These are phyloP conservation scores for Dendrobium nobile DNA, from an alignment of 106 monocot genomes.

Conservation along the genomic window DNA sequence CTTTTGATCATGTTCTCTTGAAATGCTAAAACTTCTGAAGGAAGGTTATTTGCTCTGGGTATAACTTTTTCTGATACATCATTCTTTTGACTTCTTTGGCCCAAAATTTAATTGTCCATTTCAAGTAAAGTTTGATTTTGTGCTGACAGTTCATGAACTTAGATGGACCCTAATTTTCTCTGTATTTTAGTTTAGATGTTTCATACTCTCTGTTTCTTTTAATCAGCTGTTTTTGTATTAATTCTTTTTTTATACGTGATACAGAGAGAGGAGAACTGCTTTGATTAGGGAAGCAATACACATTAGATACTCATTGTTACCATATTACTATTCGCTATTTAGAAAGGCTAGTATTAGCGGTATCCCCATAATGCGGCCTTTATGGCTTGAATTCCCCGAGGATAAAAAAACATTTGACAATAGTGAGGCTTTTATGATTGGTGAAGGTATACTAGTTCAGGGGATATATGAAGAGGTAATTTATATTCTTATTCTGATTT, in stretches of 20 bases:
- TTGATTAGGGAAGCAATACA: conserved; percentile 94
- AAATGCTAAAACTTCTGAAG: too few species aligned
- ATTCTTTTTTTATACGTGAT: background rate
- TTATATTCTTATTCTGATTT: conserved; percentile 7
- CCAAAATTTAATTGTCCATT: background rate
- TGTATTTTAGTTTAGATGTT: background rate
- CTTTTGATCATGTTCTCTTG: background rate
- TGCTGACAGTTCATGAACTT: background rate
- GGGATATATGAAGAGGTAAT: conserved; percentile 82
- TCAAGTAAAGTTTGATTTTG: background rate
- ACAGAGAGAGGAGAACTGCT: conserved; percentile 78
- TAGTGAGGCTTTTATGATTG: conserved; percentile 90
- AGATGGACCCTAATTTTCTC: background rate
- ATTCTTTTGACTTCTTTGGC: background rate
- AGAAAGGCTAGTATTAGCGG: conserved; percentile 78
- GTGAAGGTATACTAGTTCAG: conserved; percentile 73
- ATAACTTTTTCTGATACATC: background rate
- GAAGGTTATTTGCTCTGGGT: background rate
- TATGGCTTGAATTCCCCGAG: conserved; percentile 90
- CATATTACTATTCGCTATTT: conserved; percentile 91
- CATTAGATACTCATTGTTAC: conserved; percentile 73
- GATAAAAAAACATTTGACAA: conserved; percentile 79
- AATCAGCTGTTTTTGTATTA: background rate
- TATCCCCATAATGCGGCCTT: conserved; percentile 80
- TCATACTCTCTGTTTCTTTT: background rate